A percentile compares a stretch with the other conserved stretches of the same genome.
These are phyloP conservation scores for Arthrobotrys musiformis DNA, from an alignment of 2,329 filamentous ascomycete genomes.

Conservation along the genomic window DNA sequence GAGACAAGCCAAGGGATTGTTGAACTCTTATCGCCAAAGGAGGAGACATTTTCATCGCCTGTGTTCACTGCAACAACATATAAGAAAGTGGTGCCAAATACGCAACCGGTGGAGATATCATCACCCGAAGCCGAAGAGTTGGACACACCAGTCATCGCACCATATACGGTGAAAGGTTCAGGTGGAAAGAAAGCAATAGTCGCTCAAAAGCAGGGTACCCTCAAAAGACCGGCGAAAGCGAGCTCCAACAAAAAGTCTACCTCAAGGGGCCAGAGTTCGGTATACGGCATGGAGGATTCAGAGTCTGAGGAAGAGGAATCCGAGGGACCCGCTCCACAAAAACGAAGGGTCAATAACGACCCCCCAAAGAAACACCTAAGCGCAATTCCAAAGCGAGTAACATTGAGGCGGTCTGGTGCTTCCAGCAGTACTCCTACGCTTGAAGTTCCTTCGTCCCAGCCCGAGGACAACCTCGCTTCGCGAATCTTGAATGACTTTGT, in stretches of 20 bases:
- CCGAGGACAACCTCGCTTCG: neutral
- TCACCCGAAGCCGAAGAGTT: conserved; percentile 31
- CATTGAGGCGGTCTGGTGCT: neutral
- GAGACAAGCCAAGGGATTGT: conserved; percentile 39
- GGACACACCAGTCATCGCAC: conserved; percentile 29
- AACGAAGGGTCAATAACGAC: neutral
- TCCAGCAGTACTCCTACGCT: conserved; percentile 28
- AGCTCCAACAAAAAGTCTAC: conserved; percentile 8
- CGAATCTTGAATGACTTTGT: conserved; percentile 25
- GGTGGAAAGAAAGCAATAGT: neutral
- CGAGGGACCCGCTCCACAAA: neutral
- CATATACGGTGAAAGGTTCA: conserved; percentile 10
- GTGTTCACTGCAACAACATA: conserved; percentile 20
- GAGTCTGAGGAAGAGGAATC: neutral
- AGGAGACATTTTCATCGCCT: conserved; percentile 44
- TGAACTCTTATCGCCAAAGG: conserved; percentile 41
- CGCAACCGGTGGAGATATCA: conserved; percentile 10
- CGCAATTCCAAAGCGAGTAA: neutral
- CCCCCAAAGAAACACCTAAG: conserved; percentile 15
- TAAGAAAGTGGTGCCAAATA: neutral
- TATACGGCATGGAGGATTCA: conserved; percentile 27
- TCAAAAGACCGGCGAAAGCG: conserved; percentile 32
- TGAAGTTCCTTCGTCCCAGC: conserved; percentile 33
- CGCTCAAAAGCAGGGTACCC: conserved; percentile 9
- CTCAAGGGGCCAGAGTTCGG: conserved; percentile 1